Base-by-base conservation (phyloP, 176 grass and related monocot genomes). In the Avena sativa region DNA sequence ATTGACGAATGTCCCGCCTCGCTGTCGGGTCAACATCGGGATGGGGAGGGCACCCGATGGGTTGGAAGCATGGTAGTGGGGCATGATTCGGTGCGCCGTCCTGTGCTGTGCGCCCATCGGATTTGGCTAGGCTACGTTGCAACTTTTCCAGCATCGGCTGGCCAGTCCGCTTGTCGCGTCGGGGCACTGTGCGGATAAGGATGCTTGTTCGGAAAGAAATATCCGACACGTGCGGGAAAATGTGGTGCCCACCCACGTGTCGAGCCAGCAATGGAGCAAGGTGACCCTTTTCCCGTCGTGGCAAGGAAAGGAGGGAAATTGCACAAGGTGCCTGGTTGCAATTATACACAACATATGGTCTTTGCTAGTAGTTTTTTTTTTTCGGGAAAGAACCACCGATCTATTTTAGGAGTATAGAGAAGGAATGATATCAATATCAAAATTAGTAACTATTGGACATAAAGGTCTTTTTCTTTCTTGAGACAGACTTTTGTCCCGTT, bases 131-230 rank as follows among this genome's bases (percentile, higher is more conserved):
- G 58, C 51, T 53, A 13, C 38, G 14, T 8, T 44, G 23, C 68
- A 8, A 2, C 68, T 57, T 53, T 38, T 3, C 51, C 8, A 43
- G 76, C 4, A 49, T 13, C 44, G 6, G 71, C 38, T 40, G 47
- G 32, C 52, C 84, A 34, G 64, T 3, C 53, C 34, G 69, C 16
- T 34, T 25, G 70, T 38, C 38, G 38, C 6, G 38, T 43, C 38
- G 38, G 6, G 38, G 38, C 6, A 43, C 80, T 79, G 74, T 87
- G 47, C 65, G 32, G 89, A 90, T 79, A 74, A 84, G 83, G 88
- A 60, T 48, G 61, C 26, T 16, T 46, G 85, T 65, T 83, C 13
- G 12, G 5, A 71, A 55, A 28, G 43, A 73, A 14, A 51, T 74
- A 30, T 56, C 23, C 32, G 53, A 3, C 89, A 90, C 84, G 79